Base-by-base conservation (phyloP, 768 basidiomycete genomes). In the Sistotremastrum suecicum region DNA sequence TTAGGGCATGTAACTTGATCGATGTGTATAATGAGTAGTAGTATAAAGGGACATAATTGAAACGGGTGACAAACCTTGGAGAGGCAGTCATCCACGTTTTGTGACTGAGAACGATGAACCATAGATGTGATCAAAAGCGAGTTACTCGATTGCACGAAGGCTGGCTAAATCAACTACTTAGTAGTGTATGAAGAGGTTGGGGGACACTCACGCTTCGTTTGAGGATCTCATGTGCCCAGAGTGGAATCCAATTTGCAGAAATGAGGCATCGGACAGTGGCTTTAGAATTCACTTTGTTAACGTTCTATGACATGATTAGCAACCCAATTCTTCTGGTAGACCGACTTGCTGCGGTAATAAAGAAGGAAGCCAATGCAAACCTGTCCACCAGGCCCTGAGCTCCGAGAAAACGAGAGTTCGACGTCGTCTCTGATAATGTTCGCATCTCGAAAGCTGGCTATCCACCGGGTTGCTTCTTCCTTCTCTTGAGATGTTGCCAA, bases 231-330 rank as follows among this genome's bases (percentile, higher is more conserved):
- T 58, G 61, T 3, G 79, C 74, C 85, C 84, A 87, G 2, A 50
- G 44, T 5, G 85, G 84, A 42, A 87, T 78, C 83, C 83, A 86
- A 1, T 61, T 44, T 1, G 70, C 64, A 43, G 76, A 63, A 6
- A 84, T 42, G 5, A 68, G 59, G 53, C 80, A 83, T 37, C 80
- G 68, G 10, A 81, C 53, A 0, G 75, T 79, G 0, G 74, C 82
- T 57, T 88, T 88, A 9, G 86, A 88, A 48, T 84, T 87, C n/a
- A 88, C 73, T 63, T 87, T 89, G 56, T 89, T 89, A 36, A 89
- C 86, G 52, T 89, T 85, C 83, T 88, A 53, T 9, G 29, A n/a
- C 11, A 20, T 5, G 34, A 37, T 31, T 33, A 31, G 20, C 38
- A 34, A 34, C 11, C 32, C 11, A 31, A n/a, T 5, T 41, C 52